Evolutionary conservation across 257 asterid genomes (phyloP).

Genomic region (Cruciata laevipes): DNA sequence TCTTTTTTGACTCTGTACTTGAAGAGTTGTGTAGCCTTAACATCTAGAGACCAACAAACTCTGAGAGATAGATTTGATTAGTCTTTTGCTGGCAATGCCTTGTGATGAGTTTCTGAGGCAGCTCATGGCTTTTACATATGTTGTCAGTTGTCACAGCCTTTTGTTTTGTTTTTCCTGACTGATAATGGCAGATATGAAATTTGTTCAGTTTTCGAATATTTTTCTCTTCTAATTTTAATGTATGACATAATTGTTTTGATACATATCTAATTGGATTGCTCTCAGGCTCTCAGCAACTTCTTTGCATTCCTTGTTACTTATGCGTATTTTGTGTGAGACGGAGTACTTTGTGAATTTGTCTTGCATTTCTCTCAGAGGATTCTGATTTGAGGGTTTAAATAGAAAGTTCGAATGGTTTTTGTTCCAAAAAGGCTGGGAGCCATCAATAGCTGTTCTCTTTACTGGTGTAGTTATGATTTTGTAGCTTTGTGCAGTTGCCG

Average conservation of each 20-base stretch:
- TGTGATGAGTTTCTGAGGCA: background rate
- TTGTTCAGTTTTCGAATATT: background rate
- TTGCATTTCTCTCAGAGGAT: background rate
- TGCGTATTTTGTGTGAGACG: background rate
- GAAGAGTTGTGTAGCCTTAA: background rate
- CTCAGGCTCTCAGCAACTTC: background rate
- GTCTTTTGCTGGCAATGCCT: background rate
- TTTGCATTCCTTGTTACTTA: background rate
- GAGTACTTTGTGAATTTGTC: background rate
- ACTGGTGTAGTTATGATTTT: background rate
- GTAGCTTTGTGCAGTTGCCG: background rate
- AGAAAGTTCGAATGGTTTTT: background rate
- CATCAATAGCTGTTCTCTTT: background rate
- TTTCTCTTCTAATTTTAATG: background rate
- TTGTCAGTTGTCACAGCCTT: background rate
- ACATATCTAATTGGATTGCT: background rate
- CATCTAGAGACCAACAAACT: background rate
- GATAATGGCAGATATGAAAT: background rate
- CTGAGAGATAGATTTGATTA: slow-evolving; percentile 6
- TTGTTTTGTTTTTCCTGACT: background rate
- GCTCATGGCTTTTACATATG: background rate
- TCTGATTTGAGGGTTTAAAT: background rate
- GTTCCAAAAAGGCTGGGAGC: background rate
- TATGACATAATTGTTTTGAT: background rate
- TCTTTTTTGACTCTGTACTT: background rate